Base-by-base conservation (phyloP, 2,329 filamentous ascomycete genomes). In the Rhinocladiella mackenziei region DNA sequence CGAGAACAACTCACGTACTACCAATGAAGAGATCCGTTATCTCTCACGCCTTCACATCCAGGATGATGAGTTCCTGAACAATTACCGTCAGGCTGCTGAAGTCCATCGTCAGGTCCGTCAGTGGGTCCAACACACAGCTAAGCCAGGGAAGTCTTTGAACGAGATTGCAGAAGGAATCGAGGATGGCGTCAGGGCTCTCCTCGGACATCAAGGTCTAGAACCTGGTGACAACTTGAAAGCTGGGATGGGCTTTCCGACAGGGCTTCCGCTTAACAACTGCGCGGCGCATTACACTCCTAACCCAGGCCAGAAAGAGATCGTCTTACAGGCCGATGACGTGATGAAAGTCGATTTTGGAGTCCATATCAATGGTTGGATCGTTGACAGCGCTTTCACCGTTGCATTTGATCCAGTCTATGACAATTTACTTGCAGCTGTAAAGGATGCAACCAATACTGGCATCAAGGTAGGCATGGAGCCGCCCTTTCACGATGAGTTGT, bases 261-360 rank as follows among this genome's bases (percentile, higher is more conserved):
- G 76, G 0, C 55, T 78, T 17, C 72, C 66, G 45, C 55, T 78
- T 41, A 77, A 79, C 51, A 67, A 78, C 51, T 64, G 68, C 30
- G 74, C 69, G 10, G 76, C 76, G 5, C 76, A 79, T 59, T 79
- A 68, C 56, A 77, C 74, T 1, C 76, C 76, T 5, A 79, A 77
- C 54, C 70, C 75, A 1, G 73, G 75, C 2, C 68, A 75, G 59
- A 83, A 80, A 64, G 86, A 88, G 62, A 77, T 84, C 57, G 67
- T 89, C 23, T 70, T 92, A 46, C 72, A 84, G 60, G 64, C 82
- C 50, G 76, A 79, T 50, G 86, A 94, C 61, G 85, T 94, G 25
- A 77, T 91, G 75, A 89, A 87, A 65, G 81, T 89, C 5, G 85
- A 91, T 59, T 86, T 89, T 58, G 85, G 86, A 36, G 85, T 89